A percentile compares a stretch with the other conserved stretches of the same genome.
These are phyloP conservation scores for Panicum virgatum DNA, from an alignment of 202 grass and related monocot genomes.

Conservation along the genomic window DNA sequence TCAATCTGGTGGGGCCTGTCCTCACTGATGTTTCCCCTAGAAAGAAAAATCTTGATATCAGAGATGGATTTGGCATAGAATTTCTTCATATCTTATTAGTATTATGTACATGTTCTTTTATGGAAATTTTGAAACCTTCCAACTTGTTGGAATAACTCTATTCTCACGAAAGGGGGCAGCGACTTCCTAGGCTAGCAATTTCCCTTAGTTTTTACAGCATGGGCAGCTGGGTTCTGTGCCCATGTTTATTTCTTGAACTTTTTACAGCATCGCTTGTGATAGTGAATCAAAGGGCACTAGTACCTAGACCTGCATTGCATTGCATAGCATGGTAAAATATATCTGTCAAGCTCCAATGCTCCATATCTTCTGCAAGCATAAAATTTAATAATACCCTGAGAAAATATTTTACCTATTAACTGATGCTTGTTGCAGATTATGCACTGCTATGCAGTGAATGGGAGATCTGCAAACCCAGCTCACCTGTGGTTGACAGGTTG, in stretches of 20 bases:
- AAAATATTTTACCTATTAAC: constrained; percentile 35
- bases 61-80: background rate
- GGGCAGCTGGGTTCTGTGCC: background rate
- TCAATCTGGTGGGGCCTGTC: too few species aligned
- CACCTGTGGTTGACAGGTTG: constrained; percentile 97
- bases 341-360: constrained; percentile 15
- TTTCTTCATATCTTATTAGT: background rate
- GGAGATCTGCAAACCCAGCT: constrained; percentile 68
- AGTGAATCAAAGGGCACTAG: background rate
- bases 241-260: background rate
- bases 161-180: background rate
- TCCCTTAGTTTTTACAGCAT: background rate
- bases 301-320: constrained; percentile 20
- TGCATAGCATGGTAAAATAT: background rate
- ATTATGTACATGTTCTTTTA: background rate
- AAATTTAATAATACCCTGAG: constrained; percentile 24
- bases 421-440: constrained; percentile 85
- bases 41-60: background rate
- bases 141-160: background rate
- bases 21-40: too few species aligned
- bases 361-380: constrained; percentile 13
- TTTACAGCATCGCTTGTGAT: constrained; percentile 2
- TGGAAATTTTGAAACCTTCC: background rate
- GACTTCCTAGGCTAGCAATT: background rate
- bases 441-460: constrained; percentile 96